Conservation (phyloP, 2,329 filamentous ascomycete species). For the Fusarium verticillioides region DNA sequence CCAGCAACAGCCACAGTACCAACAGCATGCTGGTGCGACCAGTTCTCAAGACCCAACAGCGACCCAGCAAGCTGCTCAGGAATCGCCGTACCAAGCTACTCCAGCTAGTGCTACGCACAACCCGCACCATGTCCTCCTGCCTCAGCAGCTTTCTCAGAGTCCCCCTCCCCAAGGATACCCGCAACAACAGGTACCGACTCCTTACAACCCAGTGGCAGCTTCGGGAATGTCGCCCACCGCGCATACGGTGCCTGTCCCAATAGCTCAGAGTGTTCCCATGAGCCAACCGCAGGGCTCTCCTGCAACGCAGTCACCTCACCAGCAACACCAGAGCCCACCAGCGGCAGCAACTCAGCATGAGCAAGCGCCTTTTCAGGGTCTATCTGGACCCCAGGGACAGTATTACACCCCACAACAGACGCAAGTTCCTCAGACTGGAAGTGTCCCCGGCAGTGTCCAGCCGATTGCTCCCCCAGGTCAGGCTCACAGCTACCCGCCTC, state of each 20-base stretch:
- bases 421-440: not conserved
- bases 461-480: not conserved
- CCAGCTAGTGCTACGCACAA: not conserved
- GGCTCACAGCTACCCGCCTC: not conserved
- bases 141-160: not conserved
- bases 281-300: not conserved
- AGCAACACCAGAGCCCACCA: not conserved
- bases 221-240: fast-evolving
- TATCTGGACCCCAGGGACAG: not conserved
- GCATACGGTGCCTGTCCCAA: not conserved
- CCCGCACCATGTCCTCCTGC: not conserved
- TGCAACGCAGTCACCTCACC: not conserved
- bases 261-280: not conserved
- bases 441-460: not conserved
- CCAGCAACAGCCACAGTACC: not conserved
- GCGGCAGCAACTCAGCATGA: not conserved
- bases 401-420: not conserved
- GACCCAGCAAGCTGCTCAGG: not conserved
- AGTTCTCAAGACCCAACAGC: not conserved
- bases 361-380: not conserved
- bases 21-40: not conserved
- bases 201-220: not conserved
- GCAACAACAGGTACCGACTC: not conserved
- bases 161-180: not conserved
- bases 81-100: not conserved